phyloP scores from a whole-genome alignment of 225 moss, liverwort and hornwort genomes.

The Marchantia polymorpha region DNA sequence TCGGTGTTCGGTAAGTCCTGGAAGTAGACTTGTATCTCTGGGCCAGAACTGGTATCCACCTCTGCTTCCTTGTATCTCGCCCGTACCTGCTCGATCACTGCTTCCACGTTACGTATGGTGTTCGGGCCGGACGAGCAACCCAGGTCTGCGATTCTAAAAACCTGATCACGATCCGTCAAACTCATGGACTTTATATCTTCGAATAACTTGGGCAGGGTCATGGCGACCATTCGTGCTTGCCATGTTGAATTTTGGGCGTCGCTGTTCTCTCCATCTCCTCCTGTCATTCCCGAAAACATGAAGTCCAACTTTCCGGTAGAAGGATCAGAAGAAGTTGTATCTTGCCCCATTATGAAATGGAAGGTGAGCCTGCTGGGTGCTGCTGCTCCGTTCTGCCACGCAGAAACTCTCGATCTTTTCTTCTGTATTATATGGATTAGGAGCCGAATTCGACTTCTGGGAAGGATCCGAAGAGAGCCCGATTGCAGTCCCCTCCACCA shows the following conservation, averaged over 20 bases:
- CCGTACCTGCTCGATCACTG: conserved; percentile 29
- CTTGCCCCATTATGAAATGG: too few species aligned
- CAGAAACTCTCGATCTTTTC: too few species aligned
- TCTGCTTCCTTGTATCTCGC: conserved; percentile 2
- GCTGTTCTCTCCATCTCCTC: not conserved
- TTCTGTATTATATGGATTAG: too few species aligned
- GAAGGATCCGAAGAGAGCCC: too few species aligned
- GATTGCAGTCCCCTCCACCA: too few species aligned
- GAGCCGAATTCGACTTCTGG: too few species aligned
- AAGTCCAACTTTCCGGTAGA: too few species aligned
- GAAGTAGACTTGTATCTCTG: conserved; percentile 57
- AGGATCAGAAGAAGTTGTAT: too few species aligned
- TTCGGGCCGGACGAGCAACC: conserved; percentile 32
- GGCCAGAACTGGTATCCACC: not conserved
- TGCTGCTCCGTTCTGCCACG: too few species aligned
- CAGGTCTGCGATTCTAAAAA: conserved; percentile 32
- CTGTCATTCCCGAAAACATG: not conserved
- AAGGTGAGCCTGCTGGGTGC: too few species aligned
- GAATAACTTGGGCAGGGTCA: not conserved
- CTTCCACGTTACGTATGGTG: conserved; percentile 33
- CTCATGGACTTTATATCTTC: not conserved
- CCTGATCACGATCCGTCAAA: conserved; percentile 5
- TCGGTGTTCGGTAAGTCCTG: conserved; percentile 55
- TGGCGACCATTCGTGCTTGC: not conserved
- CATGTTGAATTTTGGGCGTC: not conserved